Percentiles rank a stretch among this genome's conserved stretches.
These are phyloP conservation scores for Hericium alpestre DNA, from an alignment of 768 basidiomycete genomes.

Conservation along the genomic window DNA sequence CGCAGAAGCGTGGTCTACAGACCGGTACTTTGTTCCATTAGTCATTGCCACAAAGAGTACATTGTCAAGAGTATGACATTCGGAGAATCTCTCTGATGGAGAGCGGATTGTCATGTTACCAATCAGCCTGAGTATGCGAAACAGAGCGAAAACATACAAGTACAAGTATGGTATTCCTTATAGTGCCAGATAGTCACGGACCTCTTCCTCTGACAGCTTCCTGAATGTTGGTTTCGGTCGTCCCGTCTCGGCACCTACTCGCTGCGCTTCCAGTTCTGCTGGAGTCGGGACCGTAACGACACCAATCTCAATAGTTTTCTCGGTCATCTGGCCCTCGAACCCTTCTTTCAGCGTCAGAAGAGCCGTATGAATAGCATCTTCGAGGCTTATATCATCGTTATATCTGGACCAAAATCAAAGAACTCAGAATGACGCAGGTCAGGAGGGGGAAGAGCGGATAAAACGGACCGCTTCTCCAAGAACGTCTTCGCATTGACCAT, in stretches of 20 bases:
- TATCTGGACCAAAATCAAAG: constrained; percentile 46
- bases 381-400: constrained; percentile 97
- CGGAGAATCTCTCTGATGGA: too few relatives aligned
- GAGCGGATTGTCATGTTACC: too few relatives aligned
- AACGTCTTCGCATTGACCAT: constrained; percentile 99
- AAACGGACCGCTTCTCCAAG: constrained; percentile 85
- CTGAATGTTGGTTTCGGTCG: constrained; percentile 83
- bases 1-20: too few relatives aligned
- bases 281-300: constrained; percentile 82
- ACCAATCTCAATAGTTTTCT: constrained; percentile 98
- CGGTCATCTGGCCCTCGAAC: constrained; percentile 99
- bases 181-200: constrained; percentile 87
- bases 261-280: constrained; percentile 58
- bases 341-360: constrained; percentile 96
- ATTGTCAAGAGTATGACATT: too few relatives aligned
- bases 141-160: not conserved
- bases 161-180: constrained; percentile 24
- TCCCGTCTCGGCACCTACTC: constrained; percentile 56
- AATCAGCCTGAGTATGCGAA: too few relatives aligned
- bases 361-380: constrained; percentile 98
- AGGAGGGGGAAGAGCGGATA: constrained; percentile 5
- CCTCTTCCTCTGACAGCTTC: constrained; percentile 93
- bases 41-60: too few relatives aligned
- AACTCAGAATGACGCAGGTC: constrained; percentile 14
- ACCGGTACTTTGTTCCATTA: too few relatives aligned